Conservation (phyloP, 179 eudicot species). For the Beta corolliflora region DNA sequence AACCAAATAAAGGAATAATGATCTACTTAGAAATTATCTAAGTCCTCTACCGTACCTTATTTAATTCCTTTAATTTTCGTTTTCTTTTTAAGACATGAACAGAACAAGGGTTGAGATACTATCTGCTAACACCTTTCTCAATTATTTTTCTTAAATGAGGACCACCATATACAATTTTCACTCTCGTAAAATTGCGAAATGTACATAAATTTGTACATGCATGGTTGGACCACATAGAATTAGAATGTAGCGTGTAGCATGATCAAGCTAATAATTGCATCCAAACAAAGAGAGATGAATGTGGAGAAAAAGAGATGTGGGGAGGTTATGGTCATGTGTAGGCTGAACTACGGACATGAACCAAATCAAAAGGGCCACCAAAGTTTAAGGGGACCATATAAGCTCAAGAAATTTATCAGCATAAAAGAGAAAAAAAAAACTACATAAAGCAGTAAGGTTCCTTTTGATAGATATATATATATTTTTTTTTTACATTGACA, state of each 20-base stretch:
- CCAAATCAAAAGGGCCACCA: conserved; percentile 22
- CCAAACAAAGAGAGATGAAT: conserved; percentile 11
- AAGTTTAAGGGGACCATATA: not conserved
- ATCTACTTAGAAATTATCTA: no score
- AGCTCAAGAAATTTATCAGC: not conserved
- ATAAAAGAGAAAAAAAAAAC: no score
- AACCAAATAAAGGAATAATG: no score
- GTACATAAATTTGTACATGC: not conserved
- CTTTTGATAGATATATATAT: fast-evolving
- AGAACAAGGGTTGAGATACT: no score
- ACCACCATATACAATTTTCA: not conserved
- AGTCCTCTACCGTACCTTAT: no score
- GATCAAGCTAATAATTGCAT: conserved; percentile 10
- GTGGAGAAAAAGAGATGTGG: not conserved
- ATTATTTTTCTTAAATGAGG: not conserved
- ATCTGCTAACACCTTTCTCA: no score
- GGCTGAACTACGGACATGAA: not conserved
- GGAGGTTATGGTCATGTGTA: conserved; percentile 11
- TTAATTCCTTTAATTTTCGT: no score
- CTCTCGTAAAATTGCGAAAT: not conserved
- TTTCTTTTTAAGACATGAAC: no score
- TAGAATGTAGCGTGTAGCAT: conserved; percentile 1
- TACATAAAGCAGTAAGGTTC: no score
- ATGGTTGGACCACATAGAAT: conserved; percentile 8
- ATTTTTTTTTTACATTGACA: not conserved